Base-by-base conservation (phyloP, 2,329 filamentous ascomycete species). In the Exserohilum turcica region DNA sequence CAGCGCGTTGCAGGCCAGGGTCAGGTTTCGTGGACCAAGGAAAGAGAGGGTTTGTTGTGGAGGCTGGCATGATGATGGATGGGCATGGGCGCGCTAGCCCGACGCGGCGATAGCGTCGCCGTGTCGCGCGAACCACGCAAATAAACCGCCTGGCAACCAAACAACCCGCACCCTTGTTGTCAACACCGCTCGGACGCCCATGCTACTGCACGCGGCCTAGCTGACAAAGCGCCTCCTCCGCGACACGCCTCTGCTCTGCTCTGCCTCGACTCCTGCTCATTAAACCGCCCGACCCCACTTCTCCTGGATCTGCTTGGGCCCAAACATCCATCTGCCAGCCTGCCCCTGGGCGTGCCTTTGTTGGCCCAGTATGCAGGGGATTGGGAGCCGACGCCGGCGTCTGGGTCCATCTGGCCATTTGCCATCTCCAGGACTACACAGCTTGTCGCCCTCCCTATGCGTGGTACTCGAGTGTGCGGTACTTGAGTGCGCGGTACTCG, bases 11-110 rank as follows among this genome's bases (percentile, higher is more conserved):
- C 57, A 59, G 60, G 59, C 57, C 57, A 57, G 48, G 53, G 57
- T 62, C 49, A 60, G 54, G 48, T 44, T 57, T 58, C 59, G 55
- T 65, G 57, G 57, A 57, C 52, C 59, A 53, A 44, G 61, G 51
- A 53, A 54, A 55, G 49, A 55, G 44, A 54, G 54, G 56, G 54
- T 71, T 66, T 69, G 64, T 65, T 67, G 64, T 65, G 67, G 66
- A 67, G 66, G 66, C 57, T 60, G 60, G 61, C 56, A 60, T 59
- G 52, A 54, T 57, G 52, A 50, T 49, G 43, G 55, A 52, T 44
- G 37, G 35, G 19, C 29, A 36, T 18, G 5, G 21, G n/a, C 19
- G 28, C 32, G 54, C 51, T 57, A 57, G 37, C 9, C 42, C 37
- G 4, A 15, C 27, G 16, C 10, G 24, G 27, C 31, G 16, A 9